Evolutionary conservation across 495 filamentous ascomycete genomes (phyloP).

Genomic region (Penicillium canescens): DNA sequence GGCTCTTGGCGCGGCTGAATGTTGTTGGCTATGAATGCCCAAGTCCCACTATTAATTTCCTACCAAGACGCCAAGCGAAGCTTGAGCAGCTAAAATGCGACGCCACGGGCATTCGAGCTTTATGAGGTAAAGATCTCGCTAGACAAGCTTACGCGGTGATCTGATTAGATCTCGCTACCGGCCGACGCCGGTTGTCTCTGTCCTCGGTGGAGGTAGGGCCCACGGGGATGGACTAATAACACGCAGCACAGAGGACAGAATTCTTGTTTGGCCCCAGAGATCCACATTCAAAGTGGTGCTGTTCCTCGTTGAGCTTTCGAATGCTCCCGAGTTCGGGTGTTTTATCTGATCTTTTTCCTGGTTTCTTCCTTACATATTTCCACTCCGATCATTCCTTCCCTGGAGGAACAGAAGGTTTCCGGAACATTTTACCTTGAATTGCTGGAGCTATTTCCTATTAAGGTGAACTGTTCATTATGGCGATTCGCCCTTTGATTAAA

Average conservation of each 20-base stretch:
- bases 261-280: constrained; percentile 2
- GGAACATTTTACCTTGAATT: background rate
- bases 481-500: constrained; percentile 9
- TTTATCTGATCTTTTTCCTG: constrained; percentile 1
- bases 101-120: background rate
- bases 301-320: constrained; percentile 1
- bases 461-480: constrained; percentile 1
- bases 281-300: background rate
- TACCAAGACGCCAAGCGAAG: constrained; percentile 10
- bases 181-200: constrained; percentile 2
- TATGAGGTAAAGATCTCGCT: background rate
- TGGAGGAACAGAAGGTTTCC: background rate
- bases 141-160: constrained; percentile 5
- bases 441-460: background rate
- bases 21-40: background rate
- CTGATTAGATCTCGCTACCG: constrained; percentile 16
- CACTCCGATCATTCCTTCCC: background rate
- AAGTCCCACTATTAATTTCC: constrained; percentile 12
- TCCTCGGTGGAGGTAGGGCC: constrained; percentile 1
- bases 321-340: constrained; percentile 12
- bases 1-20: background rate
- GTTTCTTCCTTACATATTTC: background rate
- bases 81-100: constrained; percentile 6
- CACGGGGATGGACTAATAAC: background rate
- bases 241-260: background rate